Evolutionary conservation across 2,329 filamentous ascomycete species (phyloP).

Genomic region (Proliferodiscus dingleyae): DNA sequence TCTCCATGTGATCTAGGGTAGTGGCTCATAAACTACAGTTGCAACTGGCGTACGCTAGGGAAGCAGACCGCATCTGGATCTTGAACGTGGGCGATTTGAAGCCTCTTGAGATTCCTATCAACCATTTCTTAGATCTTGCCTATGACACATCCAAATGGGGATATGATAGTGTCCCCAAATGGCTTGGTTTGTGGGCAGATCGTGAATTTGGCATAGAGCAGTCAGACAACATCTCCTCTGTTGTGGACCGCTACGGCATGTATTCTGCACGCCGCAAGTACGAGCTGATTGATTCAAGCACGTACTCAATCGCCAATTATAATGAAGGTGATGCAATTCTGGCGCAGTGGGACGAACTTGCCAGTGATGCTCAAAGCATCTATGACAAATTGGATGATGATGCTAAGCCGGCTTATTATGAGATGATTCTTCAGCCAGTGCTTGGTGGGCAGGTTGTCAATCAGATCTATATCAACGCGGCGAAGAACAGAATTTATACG

Average conservation of each 20-base stretch:
- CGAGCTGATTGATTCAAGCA: conserved; percentile 54
- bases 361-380: conserved; percentile 48
- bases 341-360: conserved; percentile 49
- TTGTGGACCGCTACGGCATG: conserved; percentile 52
- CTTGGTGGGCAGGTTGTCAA: conserved; percentile 53
- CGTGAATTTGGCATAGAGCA: conserved; percentile 51
- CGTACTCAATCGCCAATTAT: conserved; percentile 59
- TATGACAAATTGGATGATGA: conserved; percentile 48
- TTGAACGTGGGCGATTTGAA: conserved; percentile 63
- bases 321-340: conserved; percentile 57
- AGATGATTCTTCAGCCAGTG: conserved; percentile 57
- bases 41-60: conserved; percentile 53
- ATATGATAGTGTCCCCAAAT: conserved; percentile 50
- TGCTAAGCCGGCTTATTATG: conserved; percentile 55
- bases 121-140: conserved; percentile 47
- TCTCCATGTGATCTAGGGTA: neutral
- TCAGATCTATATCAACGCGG: conserved; percentile 46
- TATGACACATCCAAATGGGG: conserved; percentile 57
- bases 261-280: conserved; percentile 57
- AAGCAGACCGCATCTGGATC: conserved; percentile 53
- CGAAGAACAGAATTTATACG: conserved; percentile 50
- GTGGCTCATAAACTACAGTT: conserved; percentile 41
- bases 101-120: conserved; percentile 57
- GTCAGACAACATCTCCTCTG: conserved; percentile 43
- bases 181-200: conserved; percentile 51